Percentiles rank a stretch among this genome's conserved stretches.
phyloP scores from a whole-genome alignment of 108 stramenopile genomes.

The Pseudonitzschia pungens region DNA sequence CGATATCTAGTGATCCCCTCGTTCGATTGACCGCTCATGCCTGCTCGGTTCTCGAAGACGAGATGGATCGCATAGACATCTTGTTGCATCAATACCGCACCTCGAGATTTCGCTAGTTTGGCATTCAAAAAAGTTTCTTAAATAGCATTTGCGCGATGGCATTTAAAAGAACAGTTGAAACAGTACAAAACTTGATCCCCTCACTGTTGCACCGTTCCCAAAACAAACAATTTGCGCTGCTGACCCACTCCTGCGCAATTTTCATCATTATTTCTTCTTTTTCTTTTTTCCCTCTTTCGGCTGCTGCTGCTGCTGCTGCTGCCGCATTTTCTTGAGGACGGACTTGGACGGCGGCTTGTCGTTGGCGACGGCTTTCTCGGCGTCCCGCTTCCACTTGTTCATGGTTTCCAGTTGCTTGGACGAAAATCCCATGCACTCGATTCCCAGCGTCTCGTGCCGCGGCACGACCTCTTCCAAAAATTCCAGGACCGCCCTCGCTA shows the following conservation, averaged over 20 bases:
- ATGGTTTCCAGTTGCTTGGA: conserved; percentile 60
- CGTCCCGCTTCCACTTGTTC: conserved; percentile 60
- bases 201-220: too few species aligned
- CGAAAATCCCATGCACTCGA: conserved; percentile 40
- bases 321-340: conserved; percentile 37
- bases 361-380: conserved; percentile 45
- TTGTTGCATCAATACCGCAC: conserved; percentile 16
- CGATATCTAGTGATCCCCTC: conserved; percentile 8
- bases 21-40: conserved; percentile 27
- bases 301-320: conserved; percentile 6
- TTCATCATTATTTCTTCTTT: conserved; percentile 25
- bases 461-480: conserved; percentile 53
- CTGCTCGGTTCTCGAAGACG: conserved; percentile 6
- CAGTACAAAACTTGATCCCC: background rate
- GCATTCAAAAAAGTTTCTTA: too few species aligned
- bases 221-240: too few species aligned
- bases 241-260: background rate
- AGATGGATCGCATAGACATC: conserved; percentile 17
- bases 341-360: conserved; percentile 67
- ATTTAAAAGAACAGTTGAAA: too few species aligned
- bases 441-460: conserved; percentile 10
- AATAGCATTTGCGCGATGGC: too few species aligned
- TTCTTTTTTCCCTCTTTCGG: conserved; percentile 56
- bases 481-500: conserved; percentile 51
- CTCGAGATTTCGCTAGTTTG: background rate